These are phyloP conservation scores for Medicago arabica DNA, from an alignment of 306 rosid species.

Conservation along the genomic window DNA sequence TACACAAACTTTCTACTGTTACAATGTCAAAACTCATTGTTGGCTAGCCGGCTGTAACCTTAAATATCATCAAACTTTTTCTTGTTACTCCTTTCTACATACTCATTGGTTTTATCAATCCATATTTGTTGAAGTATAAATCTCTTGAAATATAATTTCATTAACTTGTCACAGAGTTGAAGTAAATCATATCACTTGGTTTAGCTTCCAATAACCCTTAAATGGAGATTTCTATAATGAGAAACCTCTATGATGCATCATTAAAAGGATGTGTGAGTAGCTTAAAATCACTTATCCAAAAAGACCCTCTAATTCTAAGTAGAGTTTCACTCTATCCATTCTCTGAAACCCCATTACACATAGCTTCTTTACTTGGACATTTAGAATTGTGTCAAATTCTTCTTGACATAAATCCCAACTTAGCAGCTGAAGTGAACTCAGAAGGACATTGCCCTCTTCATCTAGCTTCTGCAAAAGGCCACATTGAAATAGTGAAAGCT, in stretches of 20 bases:
- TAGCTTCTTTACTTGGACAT: conserved; percentile 46
- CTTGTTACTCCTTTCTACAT: conserved; percentile 4
- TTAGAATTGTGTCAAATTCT: conserved; percentile 40
- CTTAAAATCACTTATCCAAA: conserved; percentile 37
- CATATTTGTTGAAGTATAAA: conserved; percentile 1
- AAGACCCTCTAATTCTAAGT: conserved; percentile 18
- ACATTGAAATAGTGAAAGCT: conserved; percentile 40
- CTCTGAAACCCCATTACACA: conserved; percentile 48
- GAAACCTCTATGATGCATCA: conserved; percentile 41
- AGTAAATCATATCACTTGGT: conserved; percentile 4
- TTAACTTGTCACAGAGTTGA: background rate
- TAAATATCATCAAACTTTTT: conserved; percentile 1
- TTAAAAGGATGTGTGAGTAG: conserved; percentile 29
- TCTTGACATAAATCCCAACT: conserved; percentile 14
- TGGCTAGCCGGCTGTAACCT: background rate
- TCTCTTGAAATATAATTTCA: background rate
- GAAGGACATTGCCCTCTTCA: conserved; percentile 52
- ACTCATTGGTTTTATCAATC: conserved; percentile 1
- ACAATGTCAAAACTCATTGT: background rate
- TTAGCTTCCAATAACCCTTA: background rate
- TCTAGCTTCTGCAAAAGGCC: conserved; percentile 43
- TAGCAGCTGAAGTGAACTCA: conserved; percentile 35
- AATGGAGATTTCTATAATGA: conserved; percentile 29
- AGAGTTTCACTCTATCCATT: conserved; percentile 35
- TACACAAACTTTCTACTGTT: too few relatives aligned